Base-by-base conservation (phyloP, 73 alveolate genomes). In the Tetrahymena borealis region DNA sequence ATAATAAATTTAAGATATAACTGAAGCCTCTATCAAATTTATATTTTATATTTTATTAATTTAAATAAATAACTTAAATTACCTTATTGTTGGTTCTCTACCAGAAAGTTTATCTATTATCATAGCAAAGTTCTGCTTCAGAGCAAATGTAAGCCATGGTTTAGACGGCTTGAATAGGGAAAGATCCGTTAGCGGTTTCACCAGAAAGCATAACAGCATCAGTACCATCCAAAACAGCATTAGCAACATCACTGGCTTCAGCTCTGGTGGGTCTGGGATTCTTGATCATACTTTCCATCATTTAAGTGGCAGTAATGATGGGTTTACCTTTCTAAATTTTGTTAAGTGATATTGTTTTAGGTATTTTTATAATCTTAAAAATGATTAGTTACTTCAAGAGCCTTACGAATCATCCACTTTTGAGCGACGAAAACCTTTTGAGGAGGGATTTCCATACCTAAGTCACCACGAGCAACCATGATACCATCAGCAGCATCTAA, bases 191-290 rank as follows among this genome's bases (percentile, higher is more conserved):
- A 11, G 99, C 99, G n/a, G 99, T 98, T 91, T 99, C 99, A 9
- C 99, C 99, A 32, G 99, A 98, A 78, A 98, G 98, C 99, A 99
- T 97, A 90, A 98, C 99, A 60, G 97, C 97, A 93, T 98, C 99
- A 39, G 99, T 94, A 90, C 99, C 99, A 94, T 99, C 99, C 40
- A 98, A 91, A 35, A 99, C 99, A 7, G 99, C 99, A 91, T 99
- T 99, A 91, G 99, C 98, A 39, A 98, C 98, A 96, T 99, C 99
- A 8, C 98, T 94, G 7, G 99, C 99, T 94, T 99, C 99, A 36
- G 99, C 99, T 91, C 99, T 97, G 38, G 99, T 98, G 60, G 99
- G 99, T 97, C 99, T 97, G 16, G 99, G 99, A 95, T 98, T 97
- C 78, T 94, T 96, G 42, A 97, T 97, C 99, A 99, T 98, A 39